phyloP scores from a whole-genome alignment of 1,284 basidiomycete genomes.

The Rhodotorula sp. region DNA sequence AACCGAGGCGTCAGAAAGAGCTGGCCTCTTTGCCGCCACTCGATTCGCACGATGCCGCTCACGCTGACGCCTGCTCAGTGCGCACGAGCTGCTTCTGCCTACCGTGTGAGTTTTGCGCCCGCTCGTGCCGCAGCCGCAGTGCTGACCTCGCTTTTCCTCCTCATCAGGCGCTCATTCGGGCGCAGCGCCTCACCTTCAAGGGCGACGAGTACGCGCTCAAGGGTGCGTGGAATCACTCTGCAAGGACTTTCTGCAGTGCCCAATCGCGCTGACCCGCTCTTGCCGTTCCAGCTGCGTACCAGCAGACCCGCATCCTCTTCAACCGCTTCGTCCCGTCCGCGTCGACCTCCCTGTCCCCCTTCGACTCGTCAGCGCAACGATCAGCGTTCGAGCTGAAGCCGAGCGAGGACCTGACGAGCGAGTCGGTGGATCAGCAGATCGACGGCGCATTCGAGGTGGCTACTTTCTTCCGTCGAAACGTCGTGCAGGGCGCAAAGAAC shows the following conservation, averaged over 20 bases:
- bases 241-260: neutral
- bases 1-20: neutral
- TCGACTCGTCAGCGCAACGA: conserved; percentile 1
- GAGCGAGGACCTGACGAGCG: conserved; percentile 12
- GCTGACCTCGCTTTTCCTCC: conserved; percentile 1
- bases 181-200: conserved; percentile 41
- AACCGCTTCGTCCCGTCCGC: conserved; percentile 38
- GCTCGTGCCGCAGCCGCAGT: no score
- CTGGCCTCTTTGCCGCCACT: neutral
- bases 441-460: conserved; percentile 37
- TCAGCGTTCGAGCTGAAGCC: conserved; percentile 1
- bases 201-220: conserved; percentile 35
- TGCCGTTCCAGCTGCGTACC: conserved; percentile 25
- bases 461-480: conserved; percentile 35
- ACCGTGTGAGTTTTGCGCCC: conserved; percentile 20
- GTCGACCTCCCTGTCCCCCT: conserved; percentile 22
- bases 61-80: conserved; percentile 30
- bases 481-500: conserved; percentile 38
- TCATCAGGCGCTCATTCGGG: conserved; percentile 33
- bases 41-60: conserved; percentile 15
- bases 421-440: conserved; percentile 39
- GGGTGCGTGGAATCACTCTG: conserved; percentile 1
- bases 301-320: conserved; percentile 41
- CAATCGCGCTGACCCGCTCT: neutral
- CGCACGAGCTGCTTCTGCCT: conserved; percentile 38